Evolutionary conservation across 768 basidiomycete genomes (phyloP).

Genomic region (Hypholoma sublateritium): DNA sequence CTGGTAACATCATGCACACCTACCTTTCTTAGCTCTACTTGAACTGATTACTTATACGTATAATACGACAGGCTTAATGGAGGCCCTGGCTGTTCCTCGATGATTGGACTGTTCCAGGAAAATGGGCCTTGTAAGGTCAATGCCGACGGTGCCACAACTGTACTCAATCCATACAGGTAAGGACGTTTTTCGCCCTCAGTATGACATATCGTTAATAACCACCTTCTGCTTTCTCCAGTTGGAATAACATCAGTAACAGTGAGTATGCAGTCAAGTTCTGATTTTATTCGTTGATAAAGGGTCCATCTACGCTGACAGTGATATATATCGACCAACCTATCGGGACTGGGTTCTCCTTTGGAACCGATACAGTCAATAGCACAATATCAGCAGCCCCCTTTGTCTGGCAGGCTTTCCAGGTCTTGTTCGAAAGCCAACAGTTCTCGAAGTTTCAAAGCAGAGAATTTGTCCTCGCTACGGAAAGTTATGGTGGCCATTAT

Average conservation of each 20-base stretch:
- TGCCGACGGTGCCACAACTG: slow-evolving; percentile 49
- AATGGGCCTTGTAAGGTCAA: slow-evolving; percentile 66
- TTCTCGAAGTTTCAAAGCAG: slow-evolving; percentile 53
- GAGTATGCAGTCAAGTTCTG: slow-evolving; percentile 13
- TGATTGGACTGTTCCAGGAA: slow-evolving; percentile 72
- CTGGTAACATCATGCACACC: slow-evolving; percentile 37
- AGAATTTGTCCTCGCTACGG: slow-evolving; percentile 64
- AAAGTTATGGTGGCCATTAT: slow-evolving; percentile 71
- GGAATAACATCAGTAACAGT: slow-evolving; percentile 73
- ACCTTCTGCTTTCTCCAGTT: slow-evolving; percentile 32
- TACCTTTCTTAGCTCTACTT: not conserved
- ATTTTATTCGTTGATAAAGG: not conserved
- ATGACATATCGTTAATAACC: not conserved
- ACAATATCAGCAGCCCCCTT: slow-evolving; percentile 52
- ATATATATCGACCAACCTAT: slow-evolving; percentile 74
- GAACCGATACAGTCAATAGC: slow-evolving; percentile 56
- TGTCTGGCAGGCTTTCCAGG: slow-evolving; percentile 66
- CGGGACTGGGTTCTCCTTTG: slow-evolving; percentile 64
- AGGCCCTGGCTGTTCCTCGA: slow-evolving; percentile 61
- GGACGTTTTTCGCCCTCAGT: not conserved
- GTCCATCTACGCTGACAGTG: slow-evolving; percentile 40
- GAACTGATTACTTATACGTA: no score
- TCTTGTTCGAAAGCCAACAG: slow-evolving; percentile 55
- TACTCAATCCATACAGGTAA: slow-evolving; percentile 63
- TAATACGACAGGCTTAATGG: slow-evolving; percentile 46